A percentile compares a stretch with the other conserved stretches of the same genome.
Conservation (phyloP, 805 yeast genomes). For the Jamesozyma spencerorum region DNA sequence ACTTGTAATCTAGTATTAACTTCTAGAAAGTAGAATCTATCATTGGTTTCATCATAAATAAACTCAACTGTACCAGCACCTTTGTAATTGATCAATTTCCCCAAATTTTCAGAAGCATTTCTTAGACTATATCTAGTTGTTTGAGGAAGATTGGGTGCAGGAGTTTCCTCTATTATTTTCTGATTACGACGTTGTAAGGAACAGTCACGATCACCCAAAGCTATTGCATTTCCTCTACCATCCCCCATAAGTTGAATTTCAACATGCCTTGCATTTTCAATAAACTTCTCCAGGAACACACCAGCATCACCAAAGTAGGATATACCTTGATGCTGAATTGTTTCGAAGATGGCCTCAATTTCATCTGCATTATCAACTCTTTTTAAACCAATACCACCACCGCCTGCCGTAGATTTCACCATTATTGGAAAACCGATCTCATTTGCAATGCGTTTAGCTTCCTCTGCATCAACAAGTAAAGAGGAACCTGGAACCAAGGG, state of each 20-base stretch:
- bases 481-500: conserved; percentile 98
- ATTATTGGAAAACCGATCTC: conserved; percentile 78
- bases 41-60: conserved; percentile 77
- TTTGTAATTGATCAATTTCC: conserved; percentile 75
- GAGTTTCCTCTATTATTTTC: conserved; percentile 93
- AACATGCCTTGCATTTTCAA: conserved; percentile 91
- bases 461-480: conserved; percentile 57
- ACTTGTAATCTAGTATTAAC: conserved; percentile 96
- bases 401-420: conserved; percentile 98
- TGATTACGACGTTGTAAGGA: conserved; percentile 96
- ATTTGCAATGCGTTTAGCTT: conserved; percentile 68
- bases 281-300: conserved; percentile 89
- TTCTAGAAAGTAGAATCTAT: conserved; percentile 89
- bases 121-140: conserved; percentile 66
- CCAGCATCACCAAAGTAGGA: conserved; percentile 93
- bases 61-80: conserved; percentile 98
- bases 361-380: conserved; percentile 79
- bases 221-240: conserved; percentile 86
- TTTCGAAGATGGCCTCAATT: conserved; percentile 72
- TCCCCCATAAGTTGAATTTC: conserved; percentile 96
- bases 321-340: conserved; percentile 90
- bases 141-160: conserved; percentile 89
- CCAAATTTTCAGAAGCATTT: conserved; percentile 76
- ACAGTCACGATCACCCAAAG: conserved; percentile 95
- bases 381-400: conserved; percentile 97